Evolutionary conservation across 1,139 yeast genomes (phyloP), one percentile per base, ranked within the genome.

Genomic region (Eremothecium cymbalariae): DNA sequence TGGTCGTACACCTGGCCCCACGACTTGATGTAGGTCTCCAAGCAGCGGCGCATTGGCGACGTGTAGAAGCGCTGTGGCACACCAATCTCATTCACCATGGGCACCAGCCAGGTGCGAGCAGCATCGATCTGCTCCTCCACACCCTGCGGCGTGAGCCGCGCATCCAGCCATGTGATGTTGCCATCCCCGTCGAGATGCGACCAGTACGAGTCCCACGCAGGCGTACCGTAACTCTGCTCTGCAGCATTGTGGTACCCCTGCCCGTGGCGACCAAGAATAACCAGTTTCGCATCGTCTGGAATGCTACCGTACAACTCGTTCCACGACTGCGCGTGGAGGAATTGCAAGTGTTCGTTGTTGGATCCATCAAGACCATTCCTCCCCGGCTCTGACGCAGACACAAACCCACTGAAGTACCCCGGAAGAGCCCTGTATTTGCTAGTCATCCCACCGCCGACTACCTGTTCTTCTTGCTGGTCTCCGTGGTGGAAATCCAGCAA

Each of bases 171-270:
- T 2, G 37, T 28, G 3, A 53, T 53, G 40, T 44, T 34, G 23
- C 42, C 50, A 30, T 54, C 58, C 8, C 59, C 59, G n/a, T 49
- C 68, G 28, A 70, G 43, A 40, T 62, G 64, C 15, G 80, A 64
- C 79, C 81, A 79, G 42, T 75, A 68, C 1, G 51, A 55, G 46
- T 70, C 66, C 88, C 88, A 80, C 15, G 57, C 70, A 9, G 65
- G 57, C 24, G 64, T 55, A 9, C 85, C 80, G 51, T 76, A 77
- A 41, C 69, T 68, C 18, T 60, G 62, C 31, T 72, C 70, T 2
- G 78, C 83, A 15, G 68, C 60, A 46, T 82, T 82, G 50, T 81
- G 90, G 57, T 64, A 73, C 0, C 93, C 93, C 56, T 81, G 82
- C 6, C 93, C 93, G 49, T 82, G 93, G 40, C 94, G 65, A 1